phyloP scores from a whole-genome alignment of 2,329 filamentous ascomycete genomes.

The Trichophyton benhamiae region DNA sequence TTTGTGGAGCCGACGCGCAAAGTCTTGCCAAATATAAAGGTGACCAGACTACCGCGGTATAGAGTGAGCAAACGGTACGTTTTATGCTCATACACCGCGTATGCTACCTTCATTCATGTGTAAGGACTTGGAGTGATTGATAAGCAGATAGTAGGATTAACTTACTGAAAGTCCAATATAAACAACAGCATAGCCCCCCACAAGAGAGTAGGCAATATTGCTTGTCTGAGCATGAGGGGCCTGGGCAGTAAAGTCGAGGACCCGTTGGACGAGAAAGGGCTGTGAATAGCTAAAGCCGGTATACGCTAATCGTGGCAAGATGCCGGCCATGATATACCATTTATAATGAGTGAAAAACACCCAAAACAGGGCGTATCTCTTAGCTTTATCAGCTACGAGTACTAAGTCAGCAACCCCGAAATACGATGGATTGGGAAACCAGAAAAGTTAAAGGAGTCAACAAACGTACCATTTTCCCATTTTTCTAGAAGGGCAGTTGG shows the following conservation, averaged over 20 bases:
- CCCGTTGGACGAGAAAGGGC: not conserved
- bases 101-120: not conserved
- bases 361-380: not conserved
- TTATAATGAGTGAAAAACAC: not conserved
- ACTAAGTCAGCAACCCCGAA: not conserved
- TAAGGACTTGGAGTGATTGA: not conserved
- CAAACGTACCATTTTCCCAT: not conserved
- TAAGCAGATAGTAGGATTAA: not conserved
- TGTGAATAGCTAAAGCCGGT: not conserved
- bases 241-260: constrained; percentile 1
- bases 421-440: no score
- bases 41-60: not conserved
- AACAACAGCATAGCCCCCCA: constrained; percentile 1
- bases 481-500: not conserved
- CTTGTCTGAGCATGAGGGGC: not conserved
- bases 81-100: constrained; percentile 3
- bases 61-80: constrained; percentile 1
- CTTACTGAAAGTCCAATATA: constrained; percentile 7
- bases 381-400: not conserved
- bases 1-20: not conserved
- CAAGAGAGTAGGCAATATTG: not conserved
- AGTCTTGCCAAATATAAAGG: constrained; percentile 2
- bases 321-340: not conserved
- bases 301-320: not conserved
- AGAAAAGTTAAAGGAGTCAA: not conserved